A percentile compares a stretch with the other conserved stretches of the same genome.
Evolutionary conservation across 148 eudicot genomes (phyloP).

Genomic region (Drosera capensis): DNA sequence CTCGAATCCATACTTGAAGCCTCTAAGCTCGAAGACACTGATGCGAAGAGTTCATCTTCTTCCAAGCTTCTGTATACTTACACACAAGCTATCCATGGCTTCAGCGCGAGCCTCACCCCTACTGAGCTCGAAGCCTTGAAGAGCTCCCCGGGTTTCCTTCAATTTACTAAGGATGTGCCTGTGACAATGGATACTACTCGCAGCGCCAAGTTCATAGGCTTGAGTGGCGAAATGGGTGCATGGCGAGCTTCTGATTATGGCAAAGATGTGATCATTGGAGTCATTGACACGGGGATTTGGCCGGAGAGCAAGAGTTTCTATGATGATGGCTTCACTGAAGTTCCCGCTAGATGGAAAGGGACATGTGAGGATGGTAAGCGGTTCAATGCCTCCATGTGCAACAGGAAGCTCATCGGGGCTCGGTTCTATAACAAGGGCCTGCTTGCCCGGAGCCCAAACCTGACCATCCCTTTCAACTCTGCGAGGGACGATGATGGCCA

Average conservation of each 20-base stretch:
- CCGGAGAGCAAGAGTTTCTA: conserved; percentile 49
- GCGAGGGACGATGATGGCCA: conserved; percentile 45
- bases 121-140: conserved; percentile 2
- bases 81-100: conserved; percentile 8
- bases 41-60: too few relatives aligned
- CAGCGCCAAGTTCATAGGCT: conserved; percentile 32
- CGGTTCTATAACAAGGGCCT: conserved; percentile 9
- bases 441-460: conserved; percentile 1
- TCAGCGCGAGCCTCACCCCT: conserved; percentile 6
- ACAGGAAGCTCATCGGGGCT: conserved; percentile 54
- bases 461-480: conserved; percentile 9
- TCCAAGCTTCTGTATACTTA: conserved; percentile 10
- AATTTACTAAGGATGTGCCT: neutral
- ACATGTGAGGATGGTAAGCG: conserved; percentile 30
- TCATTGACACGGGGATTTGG: conserved; percentile 58
- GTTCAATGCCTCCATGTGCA: conserved; percentile 29
- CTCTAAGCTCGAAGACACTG: too few relatives aligned
- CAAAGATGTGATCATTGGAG: conserved; percentile 34
- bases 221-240: conserved; percentile 24
- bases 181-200: conserved; percentile 40
- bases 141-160: conserved; percentile 12
- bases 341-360: conserved; percentile 30
- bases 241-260: conserved; percentile 56
- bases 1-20: too few relatives aligned
- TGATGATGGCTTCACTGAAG: conserved; percentile 29